These are phyloP conservation scores for Amylocarpus encephaloides DNA, from an alignment of 2,329 filamentous ascomycete species.

Conservation along the genomic window DNA sequence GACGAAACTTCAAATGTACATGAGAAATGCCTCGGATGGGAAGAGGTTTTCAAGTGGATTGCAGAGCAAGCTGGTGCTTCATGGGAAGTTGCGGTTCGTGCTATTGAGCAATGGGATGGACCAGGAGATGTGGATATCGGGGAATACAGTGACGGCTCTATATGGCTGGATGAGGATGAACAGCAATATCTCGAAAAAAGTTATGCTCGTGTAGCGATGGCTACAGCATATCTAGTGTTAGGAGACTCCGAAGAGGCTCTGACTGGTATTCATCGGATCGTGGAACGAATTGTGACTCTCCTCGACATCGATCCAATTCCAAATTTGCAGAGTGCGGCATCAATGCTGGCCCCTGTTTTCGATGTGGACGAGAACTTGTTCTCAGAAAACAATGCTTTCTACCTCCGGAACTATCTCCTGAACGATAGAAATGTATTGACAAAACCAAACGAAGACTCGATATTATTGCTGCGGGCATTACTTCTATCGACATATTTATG, in stretches of 20 bases:
- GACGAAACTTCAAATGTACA: conserved; percentile 22
- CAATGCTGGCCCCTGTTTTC: conserved; percentile 39
- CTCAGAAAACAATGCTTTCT: conserved; percentile 37
- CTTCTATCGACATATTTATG: conserved; percentile 55
- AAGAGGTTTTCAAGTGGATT: conserved; percentile 63
- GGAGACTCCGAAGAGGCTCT: conserved; percentile 53
- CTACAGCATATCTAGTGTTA: conserved; percentile 60
- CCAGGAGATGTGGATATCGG: conserved; percentile 65
- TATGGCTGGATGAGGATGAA: conserved; percentile 54
- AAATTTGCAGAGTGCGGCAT: conserved; percentile 42
- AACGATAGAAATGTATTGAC: conserved; percentile 59
- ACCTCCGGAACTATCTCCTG: conserved; percentile 49
- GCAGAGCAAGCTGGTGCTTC: conserved; percentile 50
- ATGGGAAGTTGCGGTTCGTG: conserved; percentile 56
- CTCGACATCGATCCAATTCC: conserved; percentile 54
- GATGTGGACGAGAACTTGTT: conserved; percentile 32
- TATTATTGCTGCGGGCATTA: conserved; percentile 55
- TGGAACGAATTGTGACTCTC: conserved; percentile 52
- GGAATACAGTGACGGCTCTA: conserved; percentile 43
- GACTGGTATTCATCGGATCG: conserved; percentile 52
- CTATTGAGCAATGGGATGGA: conserved; percentile 67
- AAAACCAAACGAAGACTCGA: conserved; percentile 47
- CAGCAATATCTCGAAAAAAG: conserved; percentile 53
- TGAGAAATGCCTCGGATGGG: conserved; percentile 56
- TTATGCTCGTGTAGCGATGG: conserved; percentile 63